Base-by-base conservation (phyloP, 768 basidiomycete species). In the Auricularia heimuer region DNA sequence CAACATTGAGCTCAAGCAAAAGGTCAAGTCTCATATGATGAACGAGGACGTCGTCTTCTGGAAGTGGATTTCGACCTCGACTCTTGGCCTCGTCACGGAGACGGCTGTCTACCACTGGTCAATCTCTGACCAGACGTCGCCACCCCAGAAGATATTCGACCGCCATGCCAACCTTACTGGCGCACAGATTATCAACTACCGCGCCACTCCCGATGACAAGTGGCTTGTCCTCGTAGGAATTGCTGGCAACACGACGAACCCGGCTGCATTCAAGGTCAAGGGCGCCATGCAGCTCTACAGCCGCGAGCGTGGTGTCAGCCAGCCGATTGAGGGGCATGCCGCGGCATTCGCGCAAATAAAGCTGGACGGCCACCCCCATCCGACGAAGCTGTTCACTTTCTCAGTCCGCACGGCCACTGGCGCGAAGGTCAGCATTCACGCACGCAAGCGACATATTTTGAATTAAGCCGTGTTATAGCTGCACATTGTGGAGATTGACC, bases 131-230 rank as follows among this genome's bases (percentile, higher is more conserved):
- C 77, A 82, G 68, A 89, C 87, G 3, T 88, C 91, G 1, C 77
- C 89, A 3, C 91, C 90, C 2, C 88, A 90, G 79, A 94, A 98
- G 82, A 83, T 97, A 58, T 98, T 98, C 70, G 97, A 99, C 78
- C 88, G 97, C 44, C 96, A 98, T 74, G 85, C 92, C 2, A 89
- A 92, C n/a, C 87, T 98, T 65, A 84, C 87, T 64, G 94, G 94
- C 62, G 87, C 92, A 65, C 97, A 98, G 76, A 98, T 99, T 66
- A 99, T 98, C 81, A 98, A 98, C 79, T 98, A 99, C 77, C 91
- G 96, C 61, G 82, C 88, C 39, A 91, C 94, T 2, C 75, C 85
- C 10, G 97, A 98, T 69, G 96, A 96, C 73, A 94, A 97, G 73
- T 99, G 97, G 97, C 83, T 97, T 58, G 95, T 98, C 37, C 83